Base-by-base conservation (phyloP, 495 filamentous ascomycete species). In the Oidiodendron maius region DNA sequence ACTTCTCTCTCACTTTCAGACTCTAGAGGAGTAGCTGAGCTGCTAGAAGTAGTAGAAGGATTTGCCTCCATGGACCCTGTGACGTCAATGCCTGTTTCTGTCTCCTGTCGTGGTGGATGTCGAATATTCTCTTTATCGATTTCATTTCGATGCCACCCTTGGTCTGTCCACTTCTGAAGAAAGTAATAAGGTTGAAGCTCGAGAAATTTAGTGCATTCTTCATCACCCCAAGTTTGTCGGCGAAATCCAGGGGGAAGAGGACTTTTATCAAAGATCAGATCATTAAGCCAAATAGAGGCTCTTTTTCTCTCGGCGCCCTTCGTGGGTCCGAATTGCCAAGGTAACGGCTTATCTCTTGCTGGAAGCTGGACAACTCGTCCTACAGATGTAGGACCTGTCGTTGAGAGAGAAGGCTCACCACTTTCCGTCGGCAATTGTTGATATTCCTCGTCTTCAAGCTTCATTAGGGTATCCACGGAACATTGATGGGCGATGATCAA, bases 1-100 rank as follows among this genome's bases (percentile, higher is more conserved):
- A 40, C 16, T 17, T 9, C 9, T 17, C 20, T 8, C 20, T 82
- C 81, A 40, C 46, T 41, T 42, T 6, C 41, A 8, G 9, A 8
- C 40, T 17, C 41, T n/a, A n/a, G 21, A 26, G 20, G 8, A 10
- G 20, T 11, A 22, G 11, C 20, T 8, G 13, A n/a, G 10, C 8
- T 17, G 6, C 17, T 8, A 17, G 41, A 8, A 24, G 10, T 17
- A 11, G 41, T 8, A 10, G 41, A 34, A 8, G 28, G 41, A 44
- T 34, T 26, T 34, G 10, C 8, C 21, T 26, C 13, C 21, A 12
- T 8, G 20, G 9, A 6, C 9, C 21, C 13, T 35, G 17, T n/a
- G 8, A 30, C 8, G n/a, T 10, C n/a, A 40, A 9, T 40, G 16
- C 9, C 16, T 17, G n/a, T n/a, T n/a, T n/a, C n/a, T n/a, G n/a